Conservation (phyloP, 2,329 filamentous ascomycete species). For the Periconia sp. region DNA sequence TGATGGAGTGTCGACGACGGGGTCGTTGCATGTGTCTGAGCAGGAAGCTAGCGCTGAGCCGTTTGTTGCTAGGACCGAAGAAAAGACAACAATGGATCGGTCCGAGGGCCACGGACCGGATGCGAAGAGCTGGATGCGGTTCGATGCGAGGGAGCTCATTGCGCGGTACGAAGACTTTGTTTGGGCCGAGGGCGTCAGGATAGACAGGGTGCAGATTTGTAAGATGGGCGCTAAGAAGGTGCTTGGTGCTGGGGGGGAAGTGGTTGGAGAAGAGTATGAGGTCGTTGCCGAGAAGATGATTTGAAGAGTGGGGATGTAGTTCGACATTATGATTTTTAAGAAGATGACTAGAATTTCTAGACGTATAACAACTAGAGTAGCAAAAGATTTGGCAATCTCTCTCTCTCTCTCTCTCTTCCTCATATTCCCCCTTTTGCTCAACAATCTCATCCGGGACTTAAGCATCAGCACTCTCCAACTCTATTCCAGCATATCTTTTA, state of each 20-base stretch:
- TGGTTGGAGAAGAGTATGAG: conserved; percentile 60
- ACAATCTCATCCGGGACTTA: too few relatives aligned
- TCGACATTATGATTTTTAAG: too few relatives aligned
- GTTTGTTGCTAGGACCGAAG: conserved; percentile 15
- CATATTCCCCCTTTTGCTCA: too few relatives aligned
- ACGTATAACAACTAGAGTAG: too few relatives aligned
- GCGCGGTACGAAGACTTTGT: conserved; percentile 67
- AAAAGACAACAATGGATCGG: conserved; percentile 3
- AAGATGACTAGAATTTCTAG: too few relatives aligned
- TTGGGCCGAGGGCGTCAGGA: conserved; percentile 71
- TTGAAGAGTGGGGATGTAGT: too few relatives aligned
- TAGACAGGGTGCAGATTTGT: conserved; percentile 80
- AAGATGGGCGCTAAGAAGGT: conserved; percentile 83
- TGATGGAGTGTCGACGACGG: conserved; percentile 12
- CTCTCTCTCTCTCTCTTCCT: too few relatives aligned
- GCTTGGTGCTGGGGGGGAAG: conserved; percentile 54
- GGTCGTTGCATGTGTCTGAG: conserved; percentile 8
- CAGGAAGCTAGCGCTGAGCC: conserved; percentile 6
- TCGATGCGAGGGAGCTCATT: conserved; percentile 51
- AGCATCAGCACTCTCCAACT: too few relatives aligned
- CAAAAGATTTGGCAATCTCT: too few relatives aligned
- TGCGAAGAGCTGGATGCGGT: conserved; percentile 43
- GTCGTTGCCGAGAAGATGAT: conserved; percentile 50
- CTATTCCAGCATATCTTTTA: too few relatives aligned
- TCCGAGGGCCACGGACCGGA: conserved; percentile 37